Percentiles rank a stretch among this genome's conserved stretches.
phyloP scores from a whole-genome alignment of 2,329 filamentous ascomycete species.

The Verticillium longisporum region DNA sequence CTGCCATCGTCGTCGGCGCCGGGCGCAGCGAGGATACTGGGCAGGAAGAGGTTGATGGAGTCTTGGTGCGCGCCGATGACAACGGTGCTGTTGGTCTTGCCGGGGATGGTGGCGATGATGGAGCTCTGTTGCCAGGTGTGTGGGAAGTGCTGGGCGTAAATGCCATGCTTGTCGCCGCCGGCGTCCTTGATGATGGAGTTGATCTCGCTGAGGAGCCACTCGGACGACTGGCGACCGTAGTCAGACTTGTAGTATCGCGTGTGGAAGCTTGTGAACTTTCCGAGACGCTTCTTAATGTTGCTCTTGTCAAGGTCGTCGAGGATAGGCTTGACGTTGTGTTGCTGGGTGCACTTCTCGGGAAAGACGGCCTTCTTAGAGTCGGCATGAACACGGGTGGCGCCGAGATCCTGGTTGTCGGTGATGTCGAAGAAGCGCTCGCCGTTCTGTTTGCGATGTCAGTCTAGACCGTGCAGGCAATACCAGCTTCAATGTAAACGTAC shows the following conservation, averaged over 20 bases:
- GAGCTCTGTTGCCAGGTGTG: conserved; percentile 88
- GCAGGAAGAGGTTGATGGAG: conserved; percentile 88
- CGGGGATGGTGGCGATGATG: conserved; percentile 87
- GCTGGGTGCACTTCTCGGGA: conserved; percentile 58
- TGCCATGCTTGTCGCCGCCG: conserved; percentile 60
- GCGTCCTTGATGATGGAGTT: conserved; percentile 63
- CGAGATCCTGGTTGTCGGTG: conserved; percentile 65
- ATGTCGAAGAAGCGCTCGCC: conserved; percentile 93
- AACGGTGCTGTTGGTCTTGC: conserved; percentile 74
- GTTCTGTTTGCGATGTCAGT: conserved; percentile 42
- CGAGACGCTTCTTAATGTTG: conserved; percentile 71
- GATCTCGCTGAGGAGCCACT: conserved; percentile 77
- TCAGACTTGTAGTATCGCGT: conserved; percentile 77
- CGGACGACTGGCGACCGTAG: conserved; percentile 75
- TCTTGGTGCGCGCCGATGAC: conserved; percentile 92
- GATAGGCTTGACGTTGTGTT: conserved; percentile 61
- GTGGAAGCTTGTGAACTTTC: conserved; percentile 72
- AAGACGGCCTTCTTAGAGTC: conserved; percentile 45
- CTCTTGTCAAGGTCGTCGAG: conserved; percentile 64
- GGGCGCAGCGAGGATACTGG: conserved; percentile 74
- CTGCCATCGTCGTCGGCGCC: conserved; percentile 95
- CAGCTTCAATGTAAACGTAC: conserved; percentile 40
- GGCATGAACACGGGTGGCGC: conserved; percentile 30
- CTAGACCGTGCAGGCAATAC: neutral
- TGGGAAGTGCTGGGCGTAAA: conserved; percentile 64